phyloP scores from a whole-genome alignment of 2,329 filamentous ascomycete genomes.

The Fusarium virguliforme region DNA sequence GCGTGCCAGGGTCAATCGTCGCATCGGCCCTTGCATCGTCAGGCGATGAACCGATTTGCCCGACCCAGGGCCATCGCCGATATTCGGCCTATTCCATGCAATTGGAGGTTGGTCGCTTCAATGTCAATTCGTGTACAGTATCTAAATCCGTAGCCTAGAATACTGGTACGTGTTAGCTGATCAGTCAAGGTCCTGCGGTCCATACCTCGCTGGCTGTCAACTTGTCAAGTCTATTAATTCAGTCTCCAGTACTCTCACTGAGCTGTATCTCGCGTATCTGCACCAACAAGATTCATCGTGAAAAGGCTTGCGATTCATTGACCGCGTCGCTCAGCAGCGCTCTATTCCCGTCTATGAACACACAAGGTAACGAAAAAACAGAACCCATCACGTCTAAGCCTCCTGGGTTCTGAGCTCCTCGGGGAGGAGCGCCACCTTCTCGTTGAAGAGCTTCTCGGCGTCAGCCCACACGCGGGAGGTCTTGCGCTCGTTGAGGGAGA shows the following conservation, averaged over 20 bases:
- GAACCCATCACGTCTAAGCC: constrained; percentile 35
- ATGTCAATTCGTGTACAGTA: background rate
- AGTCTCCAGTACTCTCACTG: background rate
- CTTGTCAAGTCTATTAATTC: constrained; percentile 2
- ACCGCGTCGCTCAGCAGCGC: constrained; percentile 19
- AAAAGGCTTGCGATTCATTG: constrained; percentile 8
- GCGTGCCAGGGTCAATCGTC: background rate
- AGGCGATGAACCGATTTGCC: background rate
- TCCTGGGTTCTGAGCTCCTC: constrained; percentile 47
- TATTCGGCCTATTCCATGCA: background rate
- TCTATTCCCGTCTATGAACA: constrained; percentile 40
- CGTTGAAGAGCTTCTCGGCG: constrained; percentile 86
- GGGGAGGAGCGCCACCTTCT: constrained; percentile 74
- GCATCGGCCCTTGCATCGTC: background rate
- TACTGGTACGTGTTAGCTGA: background rate
- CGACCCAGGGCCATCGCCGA: background rate
- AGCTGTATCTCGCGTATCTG: background rate
- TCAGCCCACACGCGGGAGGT: constrained; percentile 85
- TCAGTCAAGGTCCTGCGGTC: background rate
- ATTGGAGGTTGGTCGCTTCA: background rate
- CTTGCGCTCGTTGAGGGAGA: constrained; percentile 82
- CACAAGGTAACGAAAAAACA: constrained; percentile 22
- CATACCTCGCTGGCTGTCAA: background rate
- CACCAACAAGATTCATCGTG: constrained; percentile 10
- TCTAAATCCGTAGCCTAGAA: background rate